These are phyloP conservation scores for Aegilops sharonensis DNA, from an alignment of 176 grass and related monocot species.

Conservation along the genomic window DNA sequence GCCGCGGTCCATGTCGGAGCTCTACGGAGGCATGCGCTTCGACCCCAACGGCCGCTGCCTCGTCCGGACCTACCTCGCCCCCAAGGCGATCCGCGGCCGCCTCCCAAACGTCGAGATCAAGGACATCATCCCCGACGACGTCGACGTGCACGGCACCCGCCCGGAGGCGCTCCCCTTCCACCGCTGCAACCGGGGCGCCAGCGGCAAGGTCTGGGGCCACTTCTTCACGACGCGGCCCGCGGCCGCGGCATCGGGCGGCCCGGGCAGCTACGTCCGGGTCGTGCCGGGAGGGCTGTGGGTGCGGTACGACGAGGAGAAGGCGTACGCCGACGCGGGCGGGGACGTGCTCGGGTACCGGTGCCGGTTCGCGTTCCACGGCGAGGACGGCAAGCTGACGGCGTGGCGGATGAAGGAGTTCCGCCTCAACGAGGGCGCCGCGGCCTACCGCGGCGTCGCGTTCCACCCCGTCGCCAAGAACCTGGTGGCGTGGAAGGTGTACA, in stretches of 20 bases:
- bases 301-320: neutral
- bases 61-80: neutral
- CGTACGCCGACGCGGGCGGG: neutral
- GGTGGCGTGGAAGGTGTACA: conserved; percentile 18
- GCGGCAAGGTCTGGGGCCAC: neutral
- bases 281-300: neutral
- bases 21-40: neutral
- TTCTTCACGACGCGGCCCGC: conserved; percentile 2
- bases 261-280: neutral
- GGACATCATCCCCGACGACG: neutral
- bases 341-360: neutral
- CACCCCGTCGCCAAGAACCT: neutral
- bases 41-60: neutral
- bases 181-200: neutral
- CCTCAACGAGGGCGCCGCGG: neutral
- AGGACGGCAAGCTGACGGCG: neutral
- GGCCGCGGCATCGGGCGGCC: neutral
- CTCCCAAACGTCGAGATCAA: neutral
- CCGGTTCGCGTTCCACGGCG: conserved; percentile 7
- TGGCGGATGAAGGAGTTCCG: conserved; percentile 29
- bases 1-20: neutral
- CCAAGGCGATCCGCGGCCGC: neutral
- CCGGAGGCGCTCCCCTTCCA: conserved; percentile 5
- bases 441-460: conserved; percentile 19
- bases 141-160: neutral